A percentile compares a stretch with the other conserved stretches of the same genome.
Evolutionary conservation across 257 asterid genomes (phyloP).

Genomic region (Lavandula angustifolia): DNA sequence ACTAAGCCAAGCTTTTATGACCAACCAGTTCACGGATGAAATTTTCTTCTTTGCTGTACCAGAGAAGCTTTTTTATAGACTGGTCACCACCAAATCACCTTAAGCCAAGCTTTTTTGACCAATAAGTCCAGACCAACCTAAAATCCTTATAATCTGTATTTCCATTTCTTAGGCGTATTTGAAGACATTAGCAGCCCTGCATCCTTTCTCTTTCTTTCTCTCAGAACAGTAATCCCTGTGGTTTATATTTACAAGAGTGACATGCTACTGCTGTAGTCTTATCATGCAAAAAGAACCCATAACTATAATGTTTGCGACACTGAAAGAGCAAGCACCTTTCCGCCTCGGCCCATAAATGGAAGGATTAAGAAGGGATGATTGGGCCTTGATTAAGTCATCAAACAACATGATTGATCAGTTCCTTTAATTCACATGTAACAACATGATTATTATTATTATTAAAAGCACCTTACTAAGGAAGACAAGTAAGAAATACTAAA

Average conservation of each 20-base stretch:
- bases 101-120: conserved; percentile 3
- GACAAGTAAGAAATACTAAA: too few relatives aligned
- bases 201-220: not conserved
- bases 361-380: not conserved
- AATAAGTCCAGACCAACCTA: not conserved
- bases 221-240: not conserved
- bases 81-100: not conserved
- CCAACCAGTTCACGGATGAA: not conserved
- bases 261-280: not conserved
- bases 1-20: conserved; percentile 6
- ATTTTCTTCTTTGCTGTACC: not conserved
- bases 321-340: not conserved
- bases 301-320: not conserved
- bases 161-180: not conserved
- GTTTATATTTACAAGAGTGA: not conserved
- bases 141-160: not conserved
- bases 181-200: not conserved
- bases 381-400: conserved; percentile 1
- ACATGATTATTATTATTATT: not conserved
- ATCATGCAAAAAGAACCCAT: not conserved
- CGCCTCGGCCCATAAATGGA: not conserved
- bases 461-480: not conserved
- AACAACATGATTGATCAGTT: not conserved
- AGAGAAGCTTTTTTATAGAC: not conserved
- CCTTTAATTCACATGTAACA: not conserved